Percentiles rank a stretch among this genome's conserved stretches.
Evolutionary conservation across 495 filamentous ascomycete genomes (phyloP).

Genomic region (Cercophora scortea): DNA sequence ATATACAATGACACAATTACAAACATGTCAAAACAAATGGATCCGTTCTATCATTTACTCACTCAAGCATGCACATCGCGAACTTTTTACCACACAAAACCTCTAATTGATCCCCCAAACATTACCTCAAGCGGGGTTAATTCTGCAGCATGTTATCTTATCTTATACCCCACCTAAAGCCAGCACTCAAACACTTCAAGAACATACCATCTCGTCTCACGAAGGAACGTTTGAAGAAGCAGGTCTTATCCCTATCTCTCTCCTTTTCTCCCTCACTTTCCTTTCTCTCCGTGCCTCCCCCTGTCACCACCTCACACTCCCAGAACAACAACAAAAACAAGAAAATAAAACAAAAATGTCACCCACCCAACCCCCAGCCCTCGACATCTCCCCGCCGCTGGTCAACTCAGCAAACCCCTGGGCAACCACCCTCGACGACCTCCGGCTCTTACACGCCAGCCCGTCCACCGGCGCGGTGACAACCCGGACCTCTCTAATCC

Average conservation of each 20-base stretch:
- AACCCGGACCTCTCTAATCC: slow-evolving; percentile 52
- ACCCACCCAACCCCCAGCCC: slow-evolving; percentile 13
- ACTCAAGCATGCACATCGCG: no score
- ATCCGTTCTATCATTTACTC: background rate
- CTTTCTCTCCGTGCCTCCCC: no score
- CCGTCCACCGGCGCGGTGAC: slow-evolving; percentile 61
- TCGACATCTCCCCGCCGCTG: slow-evolving; percentile 53
- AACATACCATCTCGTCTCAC: background rate
- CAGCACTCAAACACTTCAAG: no score
- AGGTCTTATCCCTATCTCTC: background rate
- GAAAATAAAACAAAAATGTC: background rate
- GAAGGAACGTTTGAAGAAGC: background rate
- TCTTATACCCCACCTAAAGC: slow-evolving; percentile 2
- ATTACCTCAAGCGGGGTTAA: slow-evolving; percentile 6
- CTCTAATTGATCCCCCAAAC: background rate
- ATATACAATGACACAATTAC: background rate
- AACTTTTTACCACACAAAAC: background rate
- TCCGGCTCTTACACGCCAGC: slow-evolving; percentile 47
- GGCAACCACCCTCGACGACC: slow-evolving; percentile 54
- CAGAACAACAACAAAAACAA: no score
- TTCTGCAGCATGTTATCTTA: slow-evolving; percentile 12
- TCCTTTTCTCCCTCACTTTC: background rate
- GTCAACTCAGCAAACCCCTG: slow-evolving; percentile 65
- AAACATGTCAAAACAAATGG: background rate
- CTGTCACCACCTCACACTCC: background rate